Evolutionary conservation across 2,329 filamentous ascomycete species (phyloP), one percentile per base, ranked within the genome.

Genomic region (Aspergillus hortae): DNA sequence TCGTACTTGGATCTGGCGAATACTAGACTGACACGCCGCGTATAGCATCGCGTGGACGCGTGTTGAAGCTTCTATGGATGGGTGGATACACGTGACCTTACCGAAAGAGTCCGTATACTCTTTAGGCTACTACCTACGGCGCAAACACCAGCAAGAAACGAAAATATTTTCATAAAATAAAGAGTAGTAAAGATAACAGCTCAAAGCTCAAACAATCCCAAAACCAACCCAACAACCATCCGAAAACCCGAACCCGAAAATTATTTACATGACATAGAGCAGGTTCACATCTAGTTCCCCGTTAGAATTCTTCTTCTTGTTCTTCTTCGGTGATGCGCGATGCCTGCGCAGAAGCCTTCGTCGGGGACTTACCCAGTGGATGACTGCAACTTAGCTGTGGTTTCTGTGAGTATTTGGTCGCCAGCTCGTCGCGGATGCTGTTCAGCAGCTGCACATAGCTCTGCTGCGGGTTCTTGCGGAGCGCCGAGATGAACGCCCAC

Each of bases 321-420:
- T n/a, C n/a, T 15, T 27, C n/a, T 14, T n/a, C 14, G 2, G 21
- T 15, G 12, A 19, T 30, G 42, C 25, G 11, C 7, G 19, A 15
- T 43, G 27, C 27, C 27, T 30, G 27, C 27, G 27, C 27, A 11
- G 30, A 27, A 15, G 17, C 11, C 12, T 38, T 43, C 40, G 25
- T 17, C 43, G 33, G 41, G 27, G 21, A 75, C 86, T 76, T 85
- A 96, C 92, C 91, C 66, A 99, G 77, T 33, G 94, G 94, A 74
- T 99, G 94, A 71, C 91, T 96, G 76, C 90, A 92, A 67, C 92
- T 96, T 60, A 99, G 77, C 78, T 99, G 94, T 48, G 94, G 94
- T 77, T 96, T 96, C 75, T 99, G 94, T 7, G 82, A 81, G 71
- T 99, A 99, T 71, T 95, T 94, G 36, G 83, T 83, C 60, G 88